Conservation (phyloP, 768 basidiomycete species). For the Hortiboletus flavorubellus region DNA sequence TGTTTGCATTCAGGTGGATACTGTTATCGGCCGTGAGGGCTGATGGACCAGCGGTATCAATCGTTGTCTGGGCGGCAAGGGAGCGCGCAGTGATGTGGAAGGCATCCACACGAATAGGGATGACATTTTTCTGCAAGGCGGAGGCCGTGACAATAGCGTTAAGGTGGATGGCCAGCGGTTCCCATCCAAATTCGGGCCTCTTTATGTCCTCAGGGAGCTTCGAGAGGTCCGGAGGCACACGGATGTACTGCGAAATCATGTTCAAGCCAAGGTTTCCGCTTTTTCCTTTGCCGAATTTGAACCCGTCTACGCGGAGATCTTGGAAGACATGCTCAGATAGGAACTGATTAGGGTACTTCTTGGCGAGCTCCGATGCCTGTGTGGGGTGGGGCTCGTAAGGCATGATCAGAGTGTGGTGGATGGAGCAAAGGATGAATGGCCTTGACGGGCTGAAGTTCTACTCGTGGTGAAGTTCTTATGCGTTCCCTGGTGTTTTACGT, state of each 20-base stretch:
- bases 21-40: conserved; percentile 4
- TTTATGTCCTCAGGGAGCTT: not conserved
- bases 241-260: conserved; percentile 6
- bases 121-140: not conserved
- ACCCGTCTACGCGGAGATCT: not conserved
- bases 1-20: conserved; percentile 4
- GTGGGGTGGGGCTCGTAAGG: not conserved
- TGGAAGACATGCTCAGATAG: not conserved
- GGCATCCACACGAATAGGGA: not conserved
- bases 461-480: no score
- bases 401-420: not conserved
- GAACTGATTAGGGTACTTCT: not conserved
- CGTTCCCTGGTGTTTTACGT: no score
- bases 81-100: conserved; percentile 6
- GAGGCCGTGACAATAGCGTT: not conserved
- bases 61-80: not conserved
- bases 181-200: not conserved
- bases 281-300: not conserved
- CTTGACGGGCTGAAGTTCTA: not conserved
- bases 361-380: not conserved
- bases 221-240: not conserved
- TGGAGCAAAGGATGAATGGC: not conserved
- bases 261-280: not conserved
- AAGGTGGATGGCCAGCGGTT: conserved; percentile 7
- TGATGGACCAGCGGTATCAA: conserved; percentile 1